Evolutionary conservation across 306 rosid species (phyloP), one percentile per base, ranked within the genome.

Genomic region (Argentina anserina): DNA sequence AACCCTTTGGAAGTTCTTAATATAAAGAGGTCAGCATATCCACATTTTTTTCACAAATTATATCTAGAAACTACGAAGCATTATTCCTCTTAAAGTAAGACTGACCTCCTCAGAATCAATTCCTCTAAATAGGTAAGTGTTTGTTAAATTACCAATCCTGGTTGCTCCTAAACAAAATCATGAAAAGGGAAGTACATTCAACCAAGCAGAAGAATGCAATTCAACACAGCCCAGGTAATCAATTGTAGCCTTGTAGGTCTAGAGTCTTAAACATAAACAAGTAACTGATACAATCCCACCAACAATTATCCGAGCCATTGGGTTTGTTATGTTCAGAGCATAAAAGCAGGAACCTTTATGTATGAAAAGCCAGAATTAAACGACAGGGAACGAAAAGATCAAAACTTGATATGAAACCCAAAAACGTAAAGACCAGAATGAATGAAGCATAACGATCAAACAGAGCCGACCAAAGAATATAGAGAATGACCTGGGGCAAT

Each of bases 401-500:
- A 6, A n/a, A 11, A 3, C 50, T 18, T 33, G 37, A 8, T 1
- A 33, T 17, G 25, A 45, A 67, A 28, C 40, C 2, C 71, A 13
- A 15, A 17, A 25, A 15, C 1, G 8, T 39, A 65, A 65, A 6
- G 52, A 40, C 52, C 20, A 40, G 12, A 21, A 69, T 0, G 26
- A 69, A 69, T n/a, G n/a, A n/a, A 33, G 7, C 31, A 47, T 46
- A 33, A 31, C 0, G 33, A 68, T 17, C 3, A 28, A 25, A 52
- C 15, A 18, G 40, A 13, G 3, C 45, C 8, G 36, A 9, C 2
- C 39, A 20, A 17, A 59, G 20, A 23, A 25, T 11, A 67, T 3
- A 58, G 67, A 58, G 14, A 26, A 71, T 29, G 18, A 71, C 75
- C 75, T 56, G 31, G 55, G 75, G 75, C 75, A 71, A 41, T 36